Percentiles rank a stretch among this genome's conserved stretches.
phyloP scores from a whole-genome alignment of 371 early-diverging fungal genomes.

The Lichtheimia corymbifera region DNA sequence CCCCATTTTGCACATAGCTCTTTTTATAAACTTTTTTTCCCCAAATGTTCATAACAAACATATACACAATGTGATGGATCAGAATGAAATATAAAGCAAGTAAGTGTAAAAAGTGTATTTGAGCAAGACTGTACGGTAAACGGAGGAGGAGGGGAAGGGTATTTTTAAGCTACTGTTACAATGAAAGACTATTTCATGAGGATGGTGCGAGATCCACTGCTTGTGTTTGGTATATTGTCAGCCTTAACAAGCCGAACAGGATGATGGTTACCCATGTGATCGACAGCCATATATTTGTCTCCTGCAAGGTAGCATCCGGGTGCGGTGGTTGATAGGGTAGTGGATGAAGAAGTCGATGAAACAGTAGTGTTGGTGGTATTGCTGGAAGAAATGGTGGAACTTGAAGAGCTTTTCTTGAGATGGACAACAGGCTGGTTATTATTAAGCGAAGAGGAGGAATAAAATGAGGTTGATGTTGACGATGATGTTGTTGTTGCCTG shows the following conservation, averaged over 20 bases:
- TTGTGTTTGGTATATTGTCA: neutral
- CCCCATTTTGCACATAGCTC: neutral
- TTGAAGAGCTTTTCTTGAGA: constrained; percentile 5
- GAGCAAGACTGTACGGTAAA: neutral
- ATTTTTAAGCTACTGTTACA: neutral
- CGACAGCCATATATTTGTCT: constrained; percentile 42
- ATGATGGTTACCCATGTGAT: constrained; percentile 38
- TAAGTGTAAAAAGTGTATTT: too few relatives aligned
- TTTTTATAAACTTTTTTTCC: neutral
- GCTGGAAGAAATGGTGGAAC: neutral
- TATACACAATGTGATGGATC: too few relatives aligned
- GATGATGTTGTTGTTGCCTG: neutral
- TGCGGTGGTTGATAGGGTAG: constrained; percentile 3
- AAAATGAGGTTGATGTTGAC: neutral
- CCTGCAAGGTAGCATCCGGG: constrained; percentile 40
- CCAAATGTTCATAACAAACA: neutral
- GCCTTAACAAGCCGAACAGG: constrained; percentile 38
- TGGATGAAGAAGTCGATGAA: constrained; percentile 7
- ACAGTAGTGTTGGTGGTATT: neutral
- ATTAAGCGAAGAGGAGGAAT: too few relatives aligned
- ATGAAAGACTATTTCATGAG: neutral
- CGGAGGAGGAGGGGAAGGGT: neutral
- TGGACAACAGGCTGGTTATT: neutral
- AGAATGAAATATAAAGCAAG: too few relatives aligned
- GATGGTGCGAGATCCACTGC: constrained; percentile 11